Conservation (phyloP, 2,329 filamentous ascomycete genomes). For the Blumeria hordei region DNA sequence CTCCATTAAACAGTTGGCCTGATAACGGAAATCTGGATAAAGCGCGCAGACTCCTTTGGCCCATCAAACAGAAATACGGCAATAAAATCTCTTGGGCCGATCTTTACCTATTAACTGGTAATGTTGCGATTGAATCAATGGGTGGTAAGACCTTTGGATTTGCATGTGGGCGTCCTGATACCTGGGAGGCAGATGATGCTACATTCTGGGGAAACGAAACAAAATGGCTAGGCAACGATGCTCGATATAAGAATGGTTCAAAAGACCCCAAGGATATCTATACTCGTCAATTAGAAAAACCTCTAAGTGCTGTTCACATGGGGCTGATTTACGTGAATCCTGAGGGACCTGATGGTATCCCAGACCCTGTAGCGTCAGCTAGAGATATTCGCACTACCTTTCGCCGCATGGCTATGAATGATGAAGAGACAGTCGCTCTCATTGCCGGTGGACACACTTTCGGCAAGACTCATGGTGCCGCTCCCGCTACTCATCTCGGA, state of each 20-base stretch:
- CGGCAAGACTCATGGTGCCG: slow-evolving; percentile 58
- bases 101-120: slow-evolving; percentile 44
- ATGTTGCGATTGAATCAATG: slow-evolving; percentile 57
- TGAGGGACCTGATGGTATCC: slow-evolving; percentile 48
- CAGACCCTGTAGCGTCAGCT: slow-evolving; percentile 44
- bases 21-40: slow-evolving; percentile 62
- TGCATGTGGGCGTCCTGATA: slow-evolving; percentile 45
- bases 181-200: slow-evolving; percentile 52
- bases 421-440: slow-evolving; percentile 58
- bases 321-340: slow-evolving; percentile 68
- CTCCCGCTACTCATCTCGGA: slow-evolving; percentile 29
- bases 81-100: slow-evolving; percentile 67
- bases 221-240: slow-evolving; percentile 52
- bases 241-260: slow-evolving; percentile 27
- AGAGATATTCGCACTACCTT: slow-evolving; percentile 54
- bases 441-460: slow-evolving; percentile 61
- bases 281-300: slow-evolving; percentile 39
- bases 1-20: slow-evolving; percentile 61
- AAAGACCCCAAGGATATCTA: slow-evolving; percentile 24
- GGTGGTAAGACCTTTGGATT: slow-evolving; percentile 53
- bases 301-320: slow-evolving; percentile 45
- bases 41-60: slow-evolving; percentile 55
- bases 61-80: slow-evolving; percentile 68
- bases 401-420: slow-evolving; percentile 60
- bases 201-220: slow-evolving; percentile 56